Base-by-base conservation (phyloP, 176 grass and related monocot species). In the Oryza coarctata region DNA sequence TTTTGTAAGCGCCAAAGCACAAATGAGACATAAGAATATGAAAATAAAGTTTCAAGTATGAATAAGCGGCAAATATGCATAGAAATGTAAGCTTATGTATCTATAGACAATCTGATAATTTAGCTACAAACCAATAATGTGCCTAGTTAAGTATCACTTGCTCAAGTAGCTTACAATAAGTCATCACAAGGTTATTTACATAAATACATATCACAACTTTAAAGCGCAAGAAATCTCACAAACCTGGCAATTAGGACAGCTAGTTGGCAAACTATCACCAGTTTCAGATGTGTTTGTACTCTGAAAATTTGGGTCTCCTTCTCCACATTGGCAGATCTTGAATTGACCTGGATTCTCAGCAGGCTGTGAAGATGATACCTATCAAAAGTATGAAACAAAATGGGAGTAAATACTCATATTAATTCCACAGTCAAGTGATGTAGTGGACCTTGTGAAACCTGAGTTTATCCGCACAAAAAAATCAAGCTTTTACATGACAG, bases 201-300 rank as follows among this genome's bases (percentile, higher is more conserved):
- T 38, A 77, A 41, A 52, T 41, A 7, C 39, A 29, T 57, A 22
- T 45, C 22, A 74, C 28, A 75, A 34, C 3, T 27, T 76, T 73
- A 68, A 33, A 36, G 34, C 81, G 58, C 61, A 62, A 75, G 49
- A 75, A 63, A 90, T 82, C 44, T 65, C 27, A 86, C 81, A 75
- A 40, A 98, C 95, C 88, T 98, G 88, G 38, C 90, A 94, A 76
- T 87, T 92, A 66, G 92, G 88, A 83, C 90, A 94, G 29, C 71
- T 74, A 40, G 73, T 34, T 45, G 84, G 65, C 79, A 85, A 84
- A 40, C 64, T 91, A 67, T 94, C 92, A 75, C 91, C 86, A 77
- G 63, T 76, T 50, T 97, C 94, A 72, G 87, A 88, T 87, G 70
- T 38, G 45, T 80, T 87, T 76, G 80, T 75, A 69, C 29, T 91